phyloP scores from a whole-genome alignment of 1,284 basidiomycete species.

The Ganoderma boninense region DNA sequence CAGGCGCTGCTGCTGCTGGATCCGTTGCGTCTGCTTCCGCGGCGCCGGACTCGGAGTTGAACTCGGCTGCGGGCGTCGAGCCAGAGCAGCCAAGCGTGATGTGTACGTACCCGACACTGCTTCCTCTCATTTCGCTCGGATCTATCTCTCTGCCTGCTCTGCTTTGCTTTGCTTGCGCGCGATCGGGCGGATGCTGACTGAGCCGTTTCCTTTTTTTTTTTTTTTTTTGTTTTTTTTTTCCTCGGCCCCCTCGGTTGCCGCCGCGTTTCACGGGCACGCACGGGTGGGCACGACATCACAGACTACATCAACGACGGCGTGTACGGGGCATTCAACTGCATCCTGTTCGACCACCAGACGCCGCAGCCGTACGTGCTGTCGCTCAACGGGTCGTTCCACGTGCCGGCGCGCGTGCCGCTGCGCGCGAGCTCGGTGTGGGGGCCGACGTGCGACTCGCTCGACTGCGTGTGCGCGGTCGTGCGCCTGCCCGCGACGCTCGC shows the following conservation, averaged over 20 bases:
- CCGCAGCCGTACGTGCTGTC: constrained; percentile 75
- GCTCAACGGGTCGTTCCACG: constrained; percentile 51
- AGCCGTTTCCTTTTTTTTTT: not conserved
- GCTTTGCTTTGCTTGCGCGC: too few relatives aligned
- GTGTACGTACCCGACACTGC: constrained; percentile 72
- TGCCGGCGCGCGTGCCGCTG: constrained; percentile 55
- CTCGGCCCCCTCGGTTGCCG: not conserved
- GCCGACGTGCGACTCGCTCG: constrained; percentile 80
- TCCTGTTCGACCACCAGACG: constrained; percentile 82
- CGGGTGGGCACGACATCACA: too few relatives aligned
- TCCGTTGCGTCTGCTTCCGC: not conserved
- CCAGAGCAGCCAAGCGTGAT: constrained; percentile 74
- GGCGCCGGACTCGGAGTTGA: not conserved
- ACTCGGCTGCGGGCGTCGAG: constrained; percentile 34
- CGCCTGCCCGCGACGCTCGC: constrained; percentile 60
- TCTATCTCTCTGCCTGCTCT: too few relatives aligned
- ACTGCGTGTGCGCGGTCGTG: constrained; percentile 64
- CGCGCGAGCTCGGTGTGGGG: constrained; percentile 72
- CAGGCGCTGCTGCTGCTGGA: too few relatives aligned
- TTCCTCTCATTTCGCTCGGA: constrained; percentile 18
- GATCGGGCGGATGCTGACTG: not conserved
- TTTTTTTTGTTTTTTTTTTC: too few relatives aligned
- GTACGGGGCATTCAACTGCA: constrained; percentile 97
- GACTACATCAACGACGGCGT: constrained; percentile 99
- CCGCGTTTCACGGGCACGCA: constrained; percentile 26